A percentile compares a stretch with the other conserved stretches of the same genome.
Evolutionary conservation across 1,139 yeast species (phyloP).

Genomic region (Blastobotrys buckinghamii): DNA sequence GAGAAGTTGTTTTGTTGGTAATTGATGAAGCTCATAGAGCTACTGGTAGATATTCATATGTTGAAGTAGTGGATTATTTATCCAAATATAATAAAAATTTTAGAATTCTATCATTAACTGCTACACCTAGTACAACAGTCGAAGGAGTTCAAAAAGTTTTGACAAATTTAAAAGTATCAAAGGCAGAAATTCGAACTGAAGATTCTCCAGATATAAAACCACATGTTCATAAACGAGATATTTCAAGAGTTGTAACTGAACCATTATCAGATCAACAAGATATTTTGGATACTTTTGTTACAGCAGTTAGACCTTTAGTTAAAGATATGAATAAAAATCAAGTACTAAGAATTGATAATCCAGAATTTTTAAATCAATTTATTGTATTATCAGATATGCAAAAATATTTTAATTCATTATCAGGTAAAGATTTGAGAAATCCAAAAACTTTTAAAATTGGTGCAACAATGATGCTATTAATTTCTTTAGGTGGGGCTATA

Average conservation of each 20-base stretch:
- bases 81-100: constrained; percentile 59
- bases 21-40: constrained; percentile 97
- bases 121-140: constrained; percentile 87
- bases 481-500: constrained; percentile 61
- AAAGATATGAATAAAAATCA: constrained; percentile 58
- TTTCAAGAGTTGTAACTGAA: constrained; percentile 53
- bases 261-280: constrained; percentile 48
- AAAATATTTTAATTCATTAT: constrained; percentile 17
- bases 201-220: constrained; percentile 70
- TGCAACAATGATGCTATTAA: constrained; percentile 45
- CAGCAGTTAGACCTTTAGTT: constrained; percentile 61
- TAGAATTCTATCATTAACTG: constrained; percentile 81
- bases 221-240: constrained; percentile 67
- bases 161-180: constrained; percentile 63
- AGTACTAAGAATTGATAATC: constrained; percentile 61
- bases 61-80: constrained; percentile 66
- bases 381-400: constrained; percentile 66
- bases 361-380: constrained; percentile 57
- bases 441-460: constrained; percentile 25
- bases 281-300: constrained; percentile 46
- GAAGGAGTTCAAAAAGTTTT: constrained; percentile 87
- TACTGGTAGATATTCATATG: constrained; percentile 83
- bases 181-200: constrained; percentile 82
- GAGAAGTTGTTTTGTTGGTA: constrained; percentile 64
- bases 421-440: constrained; percentile 13